Conservation (phyloP, 805 yeast species). For the Suhomyces faveliae region DNA sequence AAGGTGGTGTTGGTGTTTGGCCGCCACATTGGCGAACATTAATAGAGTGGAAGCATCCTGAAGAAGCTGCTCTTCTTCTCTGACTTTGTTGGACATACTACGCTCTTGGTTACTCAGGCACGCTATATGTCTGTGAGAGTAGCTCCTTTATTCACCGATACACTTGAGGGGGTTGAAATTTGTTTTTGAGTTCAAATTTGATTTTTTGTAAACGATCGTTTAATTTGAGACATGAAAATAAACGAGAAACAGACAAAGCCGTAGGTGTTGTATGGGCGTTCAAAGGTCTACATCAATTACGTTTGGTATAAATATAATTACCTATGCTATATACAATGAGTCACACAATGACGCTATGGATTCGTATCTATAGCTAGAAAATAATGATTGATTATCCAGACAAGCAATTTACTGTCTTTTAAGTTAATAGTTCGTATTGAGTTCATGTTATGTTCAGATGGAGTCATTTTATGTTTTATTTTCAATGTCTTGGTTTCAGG, state of each 20-base stretch:
- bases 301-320: neutral
- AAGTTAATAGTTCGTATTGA: too few species aligned
- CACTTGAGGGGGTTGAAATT: neutral
- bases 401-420: too few species aligned
- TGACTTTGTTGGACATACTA: constrained; percentile 7
- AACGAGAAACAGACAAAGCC: neutral
- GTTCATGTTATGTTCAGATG: neutral
- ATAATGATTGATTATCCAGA: neutral
- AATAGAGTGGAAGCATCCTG: constrained; percentile 63
- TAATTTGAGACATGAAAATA: neutral
- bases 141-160: neutral
- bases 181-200: constrained; percentile 1
- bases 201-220: constrained; percentile 7
- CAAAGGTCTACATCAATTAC: neutral
- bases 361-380: neutral
- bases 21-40: constrained; percentile 58
- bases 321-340: neutral
- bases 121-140: neutral
- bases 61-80: constrained; percentile 41
- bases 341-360: neutral
- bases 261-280: neutral
- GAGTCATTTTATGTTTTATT: neutral
- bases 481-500: neutral
- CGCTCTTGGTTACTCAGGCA: neutral
- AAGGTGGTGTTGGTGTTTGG: constrained; percentile 37